Evolutionary conservation across 805 yeast genomes (phyloP).

Genomic region (Pichia membranifaciens): DNA sequence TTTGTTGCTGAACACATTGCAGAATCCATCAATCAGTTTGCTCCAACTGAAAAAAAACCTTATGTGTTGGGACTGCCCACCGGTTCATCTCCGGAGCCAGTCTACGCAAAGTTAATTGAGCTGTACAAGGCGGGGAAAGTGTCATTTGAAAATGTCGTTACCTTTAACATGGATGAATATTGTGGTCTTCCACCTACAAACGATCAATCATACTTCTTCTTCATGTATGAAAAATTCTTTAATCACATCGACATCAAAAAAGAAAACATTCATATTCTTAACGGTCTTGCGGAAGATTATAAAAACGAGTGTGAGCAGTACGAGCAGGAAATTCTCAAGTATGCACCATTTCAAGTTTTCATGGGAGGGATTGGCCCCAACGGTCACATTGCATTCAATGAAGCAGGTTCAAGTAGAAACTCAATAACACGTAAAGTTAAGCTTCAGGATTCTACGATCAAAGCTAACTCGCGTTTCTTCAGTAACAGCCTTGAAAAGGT

Average conservation of each 20-base stretch:
- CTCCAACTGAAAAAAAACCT: slow-evolving; percentile 41
- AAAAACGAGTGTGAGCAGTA: slow-evolving; percentile 43
- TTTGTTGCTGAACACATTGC: slow-evolving; percentile 43
- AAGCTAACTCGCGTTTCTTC: slow-evolving; percentile 51
- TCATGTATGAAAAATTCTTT: slow-evolving; percentile 52
- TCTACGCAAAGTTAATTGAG: slow-evolving; percentile 41
- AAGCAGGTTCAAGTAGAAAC: slow-evolving; percentile 44
- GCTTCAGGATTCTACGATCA: slow-evolving; percentile 44
- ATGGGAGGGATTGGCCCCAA: slow-evolving; percentile 58
- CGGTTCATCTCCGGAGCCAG: slow-evolving; percentile 56
- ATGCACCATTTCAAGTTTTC: slow-evolving; percentile 48
- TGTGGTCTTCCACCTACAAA: slow-evolving; percentile 42
- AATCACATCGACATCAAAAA: slow-evolving; percentile 49
- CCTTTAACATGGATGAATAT: slow-evolving; percentile 61
- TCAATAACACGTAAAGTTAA: slow-evolving; percentile 42
- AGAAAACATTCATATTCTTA: slow-evolving; percentile 47
- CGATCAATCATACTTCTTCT: slow-evolving; percentile 50
- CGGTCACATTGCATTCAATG: slow-evolving; percentile 59
- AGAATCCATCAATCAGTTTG: slow-evolving; percentile 36
- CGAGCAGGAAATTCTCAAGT: slow-evolving; percentile 41
- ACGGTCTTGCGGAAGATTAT: slow-evolving; percentile 44
- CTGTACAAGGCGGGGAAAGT: slow-evolving; percentile 38
- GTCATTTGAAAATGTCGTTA: slow-evolving; percentile 46
- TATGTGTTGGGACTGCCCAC: slow-evolving; percentile 56
- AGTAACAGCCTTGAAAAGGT: slow-evolving; percentile 40